These are phyloP conservation scores for Sesbania bispinosa DNA, from an alignment of 306 rosid genomes.

Conservation along the genomic window DNA sequence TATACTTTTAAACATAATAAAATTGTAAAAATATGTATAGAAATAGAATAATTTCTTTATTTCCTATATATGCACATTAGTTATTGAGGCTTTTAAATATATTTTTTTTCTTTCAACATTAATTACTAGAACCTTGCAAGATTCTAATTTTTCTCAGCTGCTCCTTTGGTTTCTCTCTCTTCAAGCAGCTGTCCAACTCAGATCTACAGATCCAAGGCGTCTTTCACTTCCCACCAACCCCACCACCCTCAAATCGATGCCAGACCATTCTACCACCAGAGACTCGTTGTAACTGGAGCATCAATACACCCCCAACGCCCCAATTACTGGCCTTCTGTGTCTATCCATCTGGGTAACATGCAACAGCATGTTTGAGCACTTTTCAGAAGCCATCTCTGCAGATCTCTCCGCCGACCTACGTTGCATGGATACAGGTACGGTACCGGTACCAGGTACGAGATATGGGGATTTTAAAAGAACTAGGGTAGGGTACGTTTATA, in stretches of 20 bases:
- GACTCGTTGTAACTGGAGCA: background rate
- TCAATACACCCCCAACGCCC: background rate
- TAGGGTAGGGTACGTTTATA: no score
- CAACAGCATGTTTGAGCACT: background rate
- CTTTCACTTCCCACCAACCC: background rate
- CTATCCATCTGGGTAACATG: background rate
- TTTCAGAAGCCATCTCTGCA: background rate
- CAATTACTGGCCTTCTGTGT: background rate
- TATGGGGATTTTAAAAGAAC: no score
- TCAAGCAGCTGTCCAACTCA: background rate
- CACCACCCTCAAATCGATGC: background rate
- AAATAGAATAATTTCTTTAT: background rate
- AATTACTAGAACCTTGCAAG: background rate
- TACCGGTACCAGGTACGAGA: no score
- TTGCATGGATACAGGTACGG: no score
- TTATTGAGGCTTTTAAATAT: background rate
- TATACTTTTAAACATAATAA: background rate
- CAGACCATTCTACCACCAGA: background rate
- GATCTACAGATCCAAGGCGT: background rate
- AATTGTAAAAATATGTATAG: background rate
- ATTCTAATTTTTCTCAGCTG: background rate
- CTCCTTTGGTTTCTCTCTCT: background rate
- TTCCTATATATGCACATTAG: background rate
- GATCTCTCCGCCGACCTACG: background rate
- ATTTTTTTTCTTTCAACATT: constrained; percentile 1